Percentiles rank a stretch among this genome's conserved stretches.
Conservation (phyloP, 2,329 filamentous ascomycete species). For the Clonostachys rosea region DNA sequence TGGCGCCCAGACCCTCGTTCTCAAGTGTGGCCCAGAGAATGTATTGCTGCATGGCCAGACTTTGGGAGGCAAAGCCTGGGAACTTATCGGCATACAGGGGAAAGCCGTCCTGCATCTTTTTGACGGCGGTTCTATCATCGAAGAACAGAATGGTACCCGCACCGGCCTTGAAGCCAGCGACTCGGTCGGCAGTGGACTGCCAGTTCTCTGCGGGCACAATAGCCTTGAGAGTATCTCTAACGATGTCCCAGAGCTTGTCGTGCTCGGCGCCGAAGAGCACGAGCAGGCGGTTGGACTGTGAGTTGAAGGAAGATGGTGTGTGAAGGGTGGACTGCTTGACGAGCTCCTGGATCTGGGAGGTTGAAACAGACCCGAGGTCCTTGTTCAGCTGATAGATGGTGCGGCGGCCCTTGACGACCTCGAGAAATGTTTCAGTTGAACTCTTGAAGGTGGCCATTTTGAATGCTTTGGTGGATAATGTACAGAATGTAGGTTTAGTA, state of each 20-base stretch:
- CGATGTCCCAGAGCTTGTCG: constrained; percentile 80
- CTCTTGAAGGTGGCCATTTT: constrained; percentile 32
- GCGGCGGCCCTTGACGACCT: constrained; percentile 64
- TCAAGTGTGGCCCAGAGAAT: constrained; percentile 78
- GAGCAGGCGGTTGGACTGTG: constrained; percentile 73
- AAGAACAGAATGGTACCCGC: constrained; percentile 88
- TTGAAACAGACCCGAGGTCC: constrained; percentile 40
- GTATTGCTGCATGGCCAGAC: constrained; percentile 74
- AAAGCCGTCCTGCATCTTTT: constrained; percentile 63
- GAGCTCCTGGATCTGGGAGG: constrained; percentile 59
- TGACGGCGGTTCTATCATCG: constrained; percentile 67
- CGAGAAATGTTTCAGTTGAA: constrained; percentile 49
- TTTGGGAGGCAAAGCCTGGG: constrained; percentile 70
- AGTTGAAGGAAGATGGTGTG: constrained; percentile 80
- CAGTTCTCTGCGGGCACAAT: constrained; percentile 59
- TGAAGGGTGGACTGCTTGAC: constrained; percentile 60
- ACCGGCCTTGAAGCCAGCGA: constrained; percentile 58
- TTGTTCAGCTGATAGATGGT: constrained; percentile 65
- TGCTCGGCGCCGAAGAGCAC: constrained; percentile 80
- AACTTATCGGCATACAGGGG: constrained; percentile 76
- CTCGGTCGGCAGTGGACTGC: constrained; percentile 39
- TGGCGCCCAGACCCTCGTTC: constrained; percentile 78
- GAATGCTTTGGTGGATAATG: not conserved
- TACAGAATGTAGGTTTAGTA: constrained; percentile 1
- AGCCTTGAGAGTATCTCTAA: constrained; percentile 38